Evolutionary conservation across 176 grass and related monocot species (phyloP).

Genomic region (Cenchrus fungigraminus): DNA sequence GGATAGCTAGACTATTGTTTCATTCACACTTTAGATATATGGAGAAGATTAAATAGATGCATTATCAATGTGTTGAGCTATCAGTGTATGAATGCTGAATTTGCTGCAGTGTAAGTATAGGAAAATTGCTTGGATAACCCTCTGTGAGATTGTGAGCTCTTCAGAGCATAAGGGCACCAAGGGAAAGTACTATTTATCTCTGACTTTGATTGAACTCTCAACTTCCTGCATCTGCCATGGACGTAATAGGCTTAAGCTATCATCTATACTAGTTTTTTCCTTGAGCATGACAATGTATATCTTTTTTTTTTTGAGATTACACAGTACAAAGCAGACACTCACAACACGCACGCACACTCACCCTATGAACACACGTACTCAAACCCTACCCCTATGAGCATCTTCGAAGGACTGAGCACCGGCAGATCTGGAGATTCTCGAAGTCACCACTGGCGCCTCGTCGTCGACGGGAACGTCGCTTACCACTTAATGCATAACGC

Average conservation of each 20-base stretch:
- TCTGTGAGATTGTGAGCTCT: neutral
- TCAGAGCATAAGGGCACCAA: neutral
- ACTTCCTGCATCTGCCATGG: neutral
- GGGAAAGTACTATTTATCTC: neutral
- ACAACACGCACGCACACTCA: too few species aligned
- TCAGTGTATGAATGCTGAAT: neutral
- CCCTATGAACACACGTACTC: too few species aligned
- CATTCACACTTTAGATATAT: neutral
- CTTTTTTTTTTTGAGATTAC: neutral
- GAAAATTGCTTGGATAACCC: conserved; percentile 51
- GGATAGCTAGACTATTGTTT: neutral
- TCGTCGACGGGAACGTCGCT: too few species aligned
- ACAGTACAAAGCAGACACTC: too few species aligned
- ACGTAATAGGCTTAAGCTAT: neutral
- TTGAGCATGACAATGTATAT: neutral
- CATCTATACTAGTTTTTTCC: neutral
- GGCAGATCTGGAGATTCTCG: too few species aligned
- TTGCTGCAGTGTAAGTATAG: neutral
- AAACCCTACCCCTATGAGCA: too few species aligned
- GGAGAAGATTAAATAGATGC: neutral
- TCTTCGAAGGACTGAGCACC: too few species aligned
- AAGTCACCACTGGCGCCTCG: too few species aligned
- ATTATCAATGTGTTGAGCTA: neutral
- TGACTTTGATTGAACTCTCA: neutral
- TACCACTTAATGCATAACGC: too few species aligned